phyloP scores from a whole-genome alignment of 179 eudicot species.

The Heliamphora pulchella region DNA sequence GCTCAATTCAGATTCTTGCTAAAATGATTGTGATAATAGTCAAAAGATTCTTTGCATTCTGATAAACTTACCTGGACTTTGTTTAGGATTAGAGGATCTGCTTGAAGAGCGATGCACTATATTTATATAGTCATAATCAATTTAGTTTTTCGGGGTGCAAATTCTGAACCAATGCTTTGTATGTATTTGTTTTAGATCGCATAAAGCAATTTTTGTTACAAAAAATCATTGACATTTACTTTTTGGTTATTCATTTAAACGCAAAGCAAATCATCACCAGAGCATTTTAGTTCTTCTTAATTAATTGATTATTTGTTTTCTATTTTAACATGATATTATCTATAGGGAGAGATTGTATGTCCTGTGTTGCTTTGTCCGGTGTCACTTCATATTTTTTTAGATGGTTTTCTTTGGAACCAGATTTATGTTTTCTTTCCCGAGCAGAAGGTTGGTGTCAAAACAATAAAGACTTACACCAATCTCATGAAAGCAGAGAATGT shows the following conservation, averaged over 20 bases:
- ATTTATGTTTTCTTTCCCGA: conserved; percentile 85
- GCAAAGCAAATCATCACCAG: neutral
- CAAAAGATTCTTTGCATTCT: no score
- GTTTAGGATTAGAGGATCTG: neutral
- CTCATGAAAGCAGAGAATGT: conserved; percentile 90
- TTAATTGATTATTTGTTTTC: neutral
- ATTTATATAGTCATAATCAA: neutral
- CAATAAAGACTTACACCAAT: conserved; percentile 65
- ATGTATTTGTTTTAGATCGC: neutral
- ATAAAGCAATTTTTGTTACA: neutral
- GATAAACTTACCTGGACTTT: neutral
- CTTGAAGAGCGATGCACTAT: neutral
- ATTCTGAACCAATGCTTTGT: neutral
- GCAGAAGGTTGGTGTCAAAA: conserved; percentile 90
- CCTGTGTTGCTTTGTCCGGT: neutral
- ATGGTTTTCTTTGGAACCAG: conserved; percentile 30
- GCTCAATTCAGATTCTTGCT: neutral
- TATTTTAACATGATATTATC: neutral
- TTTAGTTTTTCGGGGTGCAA: neutral
- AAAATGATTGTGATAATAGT: neutral
- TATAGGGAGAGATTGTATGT: neutral
- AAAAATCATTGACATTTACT: neutral
- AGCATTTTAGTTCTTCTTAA: neutral
- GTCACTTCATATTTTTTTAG: neutral
- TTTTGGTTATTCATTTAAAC: neutral